Base-by-base conservation (phyloP, 2,329 filamentous ascomycete species). In the Fusarium sp. region DNA sequence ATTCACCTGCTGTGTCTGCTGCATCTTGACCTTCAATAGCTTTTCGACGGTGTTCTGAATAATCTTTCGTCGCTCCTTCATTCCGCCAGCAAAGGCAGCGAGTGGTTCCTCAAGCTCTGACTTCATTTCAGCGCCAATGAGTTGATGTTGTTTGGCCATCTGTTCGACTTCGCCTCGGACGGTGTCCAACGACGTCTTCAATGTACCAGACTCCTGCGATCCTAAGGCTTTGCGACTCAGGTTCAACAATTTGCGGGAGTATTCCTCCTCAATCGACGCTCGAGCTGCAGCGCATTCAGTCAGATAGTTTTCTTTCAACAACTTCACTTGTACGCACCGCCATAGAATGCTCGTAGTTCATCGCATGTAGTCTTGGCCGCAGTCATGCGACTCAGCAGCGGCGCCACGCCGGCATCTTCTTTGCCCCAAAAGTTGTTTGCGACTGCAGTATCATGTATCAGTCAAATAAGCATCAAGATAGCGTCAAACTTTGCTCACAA, bases 381-480 rank as follows among this genome's bases (percentile, higher is more conserved):
- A 80, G 94, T 92, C 94, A 99, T 97, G 79, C 96, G 95, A 82
- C 95, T 94, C 35, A 99, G 88, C 79, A 99, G 90, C 65, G 96
- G 97, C 50, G 88, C 88, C 79, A 99, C 95, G 81, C 96, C 97
- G 57, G 95, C 96, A 87, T 99, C 96, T 82, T 98, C 95, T 87
- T 97, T 98, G 73, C 96, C 96, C 96, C 96, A 99, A 83, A 99
- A 99, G 82, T 99, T 99, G 86, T 99, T 99, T 79, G 96, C 95
- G 85, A 99, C 95, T 95, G 56, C 6, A 44, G 39, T 38, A 45
- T 31, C 36, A 53, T 53, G 26, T 36, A 68, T 78, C 59, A 79
- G 78, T 33, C 18, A 55, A 28, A 24, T 36, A 18, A 16, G 9
- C 36, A 20, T 24, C 22, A 14, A 53, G 42, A 24, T 18, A 24